Evolutionary conservation across 176 grass and related monocot species (phyloP).

Genomic region (Bolboschoenus planiculmis): DNA sequence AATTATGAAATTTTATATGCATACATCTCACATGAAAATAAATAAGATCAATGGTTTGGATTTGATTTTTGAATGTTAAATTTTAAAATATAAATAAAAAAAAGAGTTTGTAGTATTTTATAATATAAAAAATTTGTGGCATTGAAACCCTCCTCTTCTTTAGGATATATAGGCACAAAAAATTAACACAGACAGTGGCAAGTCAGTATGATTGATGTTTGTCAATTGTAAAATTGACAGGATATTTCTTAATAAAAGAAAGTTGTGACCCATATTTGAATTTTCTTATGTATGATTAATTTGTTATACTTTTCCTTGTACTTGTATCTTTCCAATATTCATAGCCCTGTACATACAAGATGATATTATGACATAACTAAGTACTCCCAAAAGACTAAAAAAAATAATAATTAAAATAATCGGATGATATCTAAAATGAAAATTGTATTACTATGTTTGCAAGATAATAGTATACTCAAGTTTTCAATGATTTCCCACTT

Average conservation of each 20-base stretch:
- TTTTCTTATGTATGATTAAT: background rate
- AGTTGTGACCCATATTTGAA: background rate
- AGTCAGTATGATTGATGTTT: background rate
- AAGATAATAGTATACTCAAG: background rate
- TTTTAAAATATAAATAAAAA: too few relatives aligned
- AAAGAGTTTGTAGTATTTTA: too few relatives aligned
- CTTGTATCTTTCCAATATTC: background rate
- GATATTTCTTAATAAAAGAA: background rate
- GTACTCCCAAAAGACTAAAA: background rate
- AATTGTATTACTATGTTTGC: background rate
- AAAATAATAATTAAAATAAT: background rate
- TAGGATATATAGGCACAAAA: too few relatives aligned
- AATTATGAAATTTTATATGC: too few relatives aligned
- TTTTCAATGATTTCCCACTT: background rate
- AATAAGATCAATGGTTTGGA: too few relatives aligned
- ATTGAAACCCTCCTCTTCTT: too few relatives aligned
- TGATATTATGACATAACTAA: background rate
- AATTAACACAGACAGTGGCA: background rate
- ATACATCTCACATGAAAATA: too few relatives aligned
- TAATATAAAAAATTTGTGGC: too few relatives aligned
- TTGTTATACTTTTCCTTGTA: background rate
- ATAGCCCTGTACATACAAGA: background rate
- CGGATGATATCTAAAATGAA: background rate
- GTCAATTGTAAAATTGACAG: background rate
- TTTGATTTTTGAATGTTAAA: too few relatives aligned